Conservation (phyloP, 2,329 filamentous ascomycete species). For the Neofusicoccum kwambonambiense region DNA sequence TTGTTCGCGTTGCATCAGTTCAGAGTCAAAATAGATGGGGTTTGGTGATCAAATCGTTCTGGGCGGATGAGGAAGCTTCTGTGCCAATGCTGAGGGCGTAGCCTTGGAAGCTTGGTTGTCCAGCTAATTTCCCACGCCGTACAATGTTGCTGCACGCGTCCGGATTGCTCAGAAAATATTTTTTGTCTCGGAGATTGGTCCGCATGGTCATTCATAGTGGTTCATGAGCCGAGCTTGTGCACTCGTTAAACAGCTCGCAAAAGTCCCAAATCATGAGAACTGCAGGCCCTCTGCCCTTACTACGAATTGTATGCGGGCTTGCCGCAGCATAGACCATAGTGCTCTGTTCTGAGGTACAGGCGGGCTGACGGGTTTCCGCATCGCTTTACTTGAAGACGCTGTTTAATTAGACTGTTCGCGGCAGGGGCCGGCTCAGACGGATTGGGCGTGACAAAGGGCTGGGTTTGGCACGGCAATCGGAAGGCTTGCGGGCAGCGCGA, state of each 20-base stretch:
- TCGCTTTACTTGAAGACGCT: background rate
- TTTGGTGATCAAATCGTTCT: background rate
- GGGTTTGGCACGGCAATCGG: background rate
- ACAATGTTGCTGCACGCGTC: no score
- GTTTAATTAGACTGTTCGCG: background rate
- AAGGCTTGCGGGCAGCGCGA: no score
- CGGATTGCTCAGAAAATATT: no score
- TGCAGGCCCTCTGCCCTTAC: no score
- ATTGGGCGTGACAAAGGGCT: background rate
- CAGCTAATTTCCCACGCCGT: no score
- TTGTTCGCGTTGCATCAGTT: background rate
- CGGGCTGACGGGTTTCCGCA: no score
- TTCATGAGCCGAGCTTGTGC: background rate
- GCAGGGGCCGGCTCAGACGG: background rate
- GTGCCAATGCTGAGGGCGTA: background rate
- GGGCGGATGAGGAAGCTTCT: background rate
- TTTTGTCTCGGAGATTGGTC: no score
- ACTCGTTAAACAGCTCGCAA: background rate
- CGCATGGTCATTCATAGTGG: background rate
- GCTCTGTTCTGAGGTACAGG: no score
- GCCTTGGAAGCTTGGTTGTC: no score
- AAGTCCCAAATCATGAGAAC: no score
- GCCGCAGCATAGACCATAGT: no score
- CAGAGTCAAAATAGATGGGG: conserved; percentile 5
- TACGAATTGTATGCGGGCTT: no score